Conservation (phyloP, 352 stramenopile genomes). For the Pythium brassicae region DNA sequence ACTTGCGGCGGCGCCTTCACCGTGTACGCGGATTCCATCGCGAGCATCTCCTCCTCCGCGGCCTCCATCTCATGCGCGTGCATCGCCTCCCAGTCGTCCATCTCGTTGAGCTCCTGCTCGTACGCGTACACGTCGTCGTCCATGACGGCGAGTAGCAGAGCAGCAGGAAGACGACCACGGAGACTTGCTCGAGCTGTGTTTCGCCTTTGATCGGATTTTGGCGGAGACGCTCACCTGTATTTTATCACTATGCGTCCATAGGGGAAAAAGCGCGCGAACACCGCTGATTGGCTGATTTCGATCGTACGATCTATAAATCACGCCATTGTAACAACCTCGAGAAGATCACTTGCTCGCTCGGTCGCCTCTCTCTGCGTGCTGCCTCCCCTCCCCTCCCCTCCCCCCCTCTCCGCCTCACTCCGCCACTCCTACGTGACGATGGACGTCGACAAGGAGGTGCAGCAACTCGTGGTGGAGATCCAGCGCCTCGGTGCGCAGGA, state of each 20-base stretch:
- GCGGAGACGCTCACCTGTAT: too few species aligned
- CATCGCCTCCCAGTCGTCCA: slow-evolving; percentile 85
- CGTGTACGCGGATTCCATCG: slow-evolving; percentile 38
- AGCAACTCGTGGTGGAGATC: slow-evolving; percentile 72
- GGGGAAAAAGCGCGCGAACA: slow-evolving; percentile 26
- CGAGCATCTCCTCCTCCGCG: slow-evolving; percentile 53
- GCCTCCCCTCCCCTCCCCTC: background rate
- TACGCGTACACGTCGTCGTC: slow-evolving; percentile 75
- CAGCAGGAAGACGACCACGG: too few species aligned
- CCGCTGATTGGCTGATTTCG: slow-evolving; percentile 19
- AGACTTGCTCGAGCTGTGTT: background rate
- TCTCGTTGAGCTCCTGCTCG: slow-evolving; percentile 70
- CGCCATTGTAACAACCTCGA: background rate
- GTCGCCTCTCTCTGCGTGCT: background rate
- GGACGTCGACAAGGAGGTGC: slow-evolving; percentile 71
- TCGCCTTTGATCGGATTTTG: too few species aligned
- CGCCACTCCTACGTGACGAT: slow-evolving; percentile 11
- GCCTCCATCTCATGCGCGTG: slow-evolving; percentile 79
- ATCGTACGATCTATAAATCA: background rate
- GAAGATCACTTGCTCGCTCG: background rate
- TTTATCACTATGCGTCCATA: too few species aligned
- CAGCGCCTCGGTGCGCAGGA: slow-evolving; percentile 48
- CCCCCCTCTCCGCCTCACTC: background rate
- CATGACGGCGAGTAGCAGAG: slow-evolving; percentile 9
- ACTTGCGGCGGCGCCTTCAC: slow-evolving; percentile 4